phyloP scores from a whole-genome alignment of 805 yeast genomes.

The Debaryomyces tyrocola region DNA sequence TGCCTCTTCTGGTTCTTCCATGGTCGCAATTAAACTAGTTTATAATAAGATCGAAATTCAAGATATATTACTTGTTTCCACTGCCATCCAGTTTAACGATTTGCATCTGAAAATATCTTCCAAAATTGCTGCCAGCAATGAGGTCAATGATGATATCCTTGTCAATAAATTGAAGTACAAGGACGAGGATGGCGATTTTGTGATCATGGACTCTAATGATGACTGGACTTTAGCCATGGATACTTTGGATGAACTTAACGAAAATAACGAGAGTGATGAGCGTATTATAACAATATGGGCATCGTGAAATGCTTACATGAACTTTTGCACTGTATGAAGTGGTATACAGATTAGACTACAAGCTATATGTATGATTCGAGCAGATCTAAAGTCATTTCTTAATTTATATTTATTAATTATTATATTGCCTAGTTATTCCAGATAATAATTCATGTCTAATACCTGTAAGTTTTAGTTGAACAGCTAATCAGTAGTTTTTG shows the following conservation, averaged over 20 bases:
- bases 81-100: slow-evolving; percentile 39
- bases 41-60: slow-evolving; percentile 32
- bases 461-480: too few species aligned
- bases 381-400: too few species aligned
- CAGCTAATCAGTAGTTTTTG: too few species aligned
- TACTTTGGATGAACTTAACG: slow-evolving; percentile 37
- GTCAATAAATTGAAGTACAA: slow-evolving; percentile 66
- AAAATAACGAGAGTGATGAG: slow-evolving; percentile 10
- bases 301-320: slow-evolving; percentile 16
- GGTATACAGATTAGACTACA: too few species aligned
- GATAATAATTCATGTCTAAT: too few species aligned
- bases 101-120: slow-evolving; percentile 65
- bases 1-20: slow-evolving; percentile 8
- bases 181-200: slow-evolving; percentile 96
- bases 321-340: too few species aligned
- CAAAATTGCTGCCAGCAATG: slow-evolving; percentile 47
- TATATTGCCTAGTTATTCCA: too few species aligned
- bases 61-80: slow-evolving; percentile 26
- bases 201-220: slow-evolving; percentile 79
- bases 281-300: slow-evolving; percentile 42
- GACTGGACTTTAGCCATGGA: slow-evolving; percentile 88
- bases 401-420: too few species aligned
- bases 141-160: slow-evolving; percentile 54
- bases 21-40: slow-evolving; percentile 26
- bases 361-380: too few species aligned